Conservation (phyloP, 441 rosid genomes). For the Jatropha multifida region DNA sequence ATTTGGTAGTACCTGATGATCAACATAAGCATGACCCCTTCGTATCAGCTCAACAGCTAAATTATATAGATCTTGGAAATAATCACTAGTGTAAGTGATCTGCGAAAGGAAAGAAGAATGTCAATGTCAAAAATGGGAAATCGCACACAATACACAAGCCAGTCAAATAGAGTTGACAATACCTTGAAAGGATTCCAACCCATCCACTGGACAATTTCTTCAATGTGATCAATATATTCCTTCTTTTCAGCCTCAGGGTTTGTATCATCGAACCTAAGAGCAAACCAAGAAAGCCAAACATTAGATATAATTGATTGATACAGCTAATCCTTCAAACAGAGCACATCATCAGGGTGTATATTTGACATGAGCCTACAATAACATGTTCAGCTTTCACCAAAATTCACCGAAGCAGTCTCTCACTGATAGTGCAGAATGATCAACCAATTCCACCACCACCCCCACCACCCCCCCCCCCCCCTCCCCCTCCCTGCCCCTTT, state of each 20-base stretch:
- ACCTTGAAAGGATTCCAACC: constrained; percentile 99
- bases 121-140: constrained; percentile 14
- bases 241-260: constrained; percentile 98
- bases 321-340: neutral
- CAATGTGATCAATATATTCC: constrained; percentile 92
- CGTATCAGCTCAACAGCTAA: constrained; percentile 87
- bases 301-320: too few species aligned
- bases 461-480: too few species aligned
- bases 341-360: too few species aligned
- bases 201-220: constrained; percentile 97
- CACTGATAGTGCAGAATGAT: neutral
- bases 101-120: constrained; percentile 31
- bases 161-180: neutral
- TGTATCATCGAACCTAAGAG: constrained; percentile 83
- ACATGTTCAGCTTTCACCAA: too few species aligned
- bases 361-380: too few species aligned
- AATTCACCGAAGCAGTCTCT: neutral
- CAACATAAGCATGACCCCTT: constrained; percentile 95
- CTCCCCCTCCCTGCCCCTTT: too few species aligned
- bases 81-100: constrained; percentile 96
- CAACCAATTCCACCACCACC: neutral
- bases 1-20: constrained; percentile 73
- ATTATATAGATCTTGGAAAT: constrained; percentile 89
- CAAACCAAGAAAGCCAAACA: neutral
- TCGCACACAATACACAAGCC: neutral